Evolutionary conservation across 352 stramenopile species (phyloP), one percentile per base, ranked within the genome.

Genomic region (Phytophthora quininea): DNA sequence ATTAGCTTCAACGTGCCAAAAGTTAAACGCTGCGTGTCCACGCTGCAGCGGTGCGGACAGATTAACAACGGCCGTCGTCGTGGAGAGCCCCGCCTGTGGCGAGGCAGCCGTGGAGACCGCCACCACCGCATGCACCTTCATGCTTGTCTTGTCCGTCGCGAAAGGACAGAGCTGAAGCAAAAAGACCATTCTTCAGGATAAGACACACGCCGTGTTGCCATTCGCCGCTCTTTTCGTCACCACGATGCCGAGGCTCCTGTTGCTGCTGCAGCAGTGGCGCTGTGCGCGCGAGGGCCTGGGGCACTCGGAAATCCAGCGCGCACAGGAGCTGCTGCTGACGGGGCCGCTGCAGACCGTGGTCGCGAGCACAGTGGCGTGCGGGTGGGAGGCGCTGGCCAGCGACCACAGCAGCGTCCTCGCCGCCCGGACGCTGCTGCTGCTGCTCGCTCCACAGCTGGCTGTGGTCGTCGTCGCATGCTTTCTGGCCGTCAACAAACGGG

Each of bases 21-120:
- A 70, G 58, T 73, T 70, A 74, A 73, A 73, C 37, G 9, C 73
- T 76, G 69, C 69, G 69, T 76, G 73, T 76, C 69, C 37, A 53
- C 6, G 38, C 47, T 40, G 43, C 19, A n/a, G 59, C 43, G 35
- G 60, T 42, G 59, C 15, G 24, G 35, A 49, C n/a, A 33, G 58
- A 67, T 63, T 62, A 67, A 71, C 14, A 24, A 24, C 19, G 19
- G 19, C 19, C 19, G 19, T 24, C 19, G 19, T 24, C 19, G 19
- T 24, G 19, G 19, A 24, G 19, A 24, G 19, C 19, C 19, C 19
- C 19, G 19, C 19, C n/a, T 30, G 32, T 14, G 38, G 45, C 12
- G 45, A 31, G 9, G 45, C 15, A 51, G 31, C 24, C 15, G 29
- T 27, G 38, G 38, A 46, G 38, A 46, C 38, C 38, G 38, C 19